These are phyloP conservation scores for Emmonsiellopsis sp. DNA, from an alignment of 2,329 filamentous ascomycete species.

Conservation along the genomic window DNA sequence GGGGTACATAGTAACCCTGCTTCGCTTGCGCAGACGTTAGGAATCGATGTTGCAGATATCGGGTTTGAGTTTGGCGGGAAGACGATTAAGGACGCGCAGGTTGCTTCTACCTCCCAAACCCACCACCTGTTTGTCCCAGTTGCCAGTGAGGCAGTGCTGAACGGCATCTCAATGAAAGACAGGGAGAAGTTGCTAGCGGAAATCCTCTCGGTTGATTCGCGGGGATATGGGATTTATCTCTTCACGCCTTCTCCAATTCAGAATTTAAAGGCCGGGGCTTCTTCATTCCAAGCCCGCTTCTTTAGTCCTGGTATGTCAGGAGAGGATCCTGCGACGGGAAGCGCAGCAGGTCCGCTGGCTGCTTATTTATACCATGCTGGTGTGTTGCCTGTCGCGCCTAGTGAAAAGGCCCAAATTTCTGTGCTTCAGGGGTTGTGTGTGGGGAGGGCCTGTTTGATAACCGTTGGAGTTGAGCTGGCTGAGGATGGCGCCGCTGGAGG, in stretches of 20 bases:
- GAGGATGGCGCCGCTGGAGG: constrained; percentile 5
- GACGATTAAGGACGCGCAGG: constrained; percentile 1
- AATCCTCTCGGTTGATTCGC: constrained; percentile 6
- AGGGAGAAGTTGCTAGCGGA: constrained; percentile 8
- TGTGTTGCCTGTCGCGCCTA: neutral
- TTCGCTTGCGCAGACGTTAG: constrained; percentile 7
- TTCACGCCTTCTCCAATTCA: neutral
- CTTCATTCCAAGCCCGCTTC: constrained; percentile 12
- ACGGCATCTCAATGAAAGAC: constrained; percentile 4
- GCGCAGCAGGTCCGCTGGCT: constrained; percentile 13
- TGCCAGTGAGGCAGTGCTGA: constrained; percentile 7
- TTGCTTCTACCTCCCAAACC: constrained; percentile 13
- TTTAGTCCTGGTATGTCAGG: constrained; percentile 16
- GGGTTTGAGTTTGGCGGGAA: constrained; percentile 5
- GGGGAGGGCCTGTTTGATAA: constrained; percentile 13
- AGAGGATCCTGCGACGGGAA: constrained; percentile 16
- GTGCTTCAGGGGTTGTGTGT: constrained; percentile 12
- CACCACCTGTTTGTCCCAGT: constrained; percentile 13
- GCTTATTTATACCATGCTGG: constrained; percentile 10
- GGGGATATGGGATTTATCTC: constrained; percentile 12
- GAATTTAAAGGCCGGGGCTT: neutral
- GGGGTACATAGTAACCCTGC: constrained; percentile 6
- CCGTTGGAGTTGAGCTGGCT: constrained; percentile 3
- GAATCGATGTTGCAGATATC: constrained; percentile 4
- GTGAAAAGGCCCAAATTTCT: constrained; percentile 2